A percentile compares a stretch with the other conserved stretches of the same genome.
Evolutionary conservation across 2,329 filamentous ascomycete species (phyloP).

Genomic region (Pestalotiopsis sp.): DNA sequence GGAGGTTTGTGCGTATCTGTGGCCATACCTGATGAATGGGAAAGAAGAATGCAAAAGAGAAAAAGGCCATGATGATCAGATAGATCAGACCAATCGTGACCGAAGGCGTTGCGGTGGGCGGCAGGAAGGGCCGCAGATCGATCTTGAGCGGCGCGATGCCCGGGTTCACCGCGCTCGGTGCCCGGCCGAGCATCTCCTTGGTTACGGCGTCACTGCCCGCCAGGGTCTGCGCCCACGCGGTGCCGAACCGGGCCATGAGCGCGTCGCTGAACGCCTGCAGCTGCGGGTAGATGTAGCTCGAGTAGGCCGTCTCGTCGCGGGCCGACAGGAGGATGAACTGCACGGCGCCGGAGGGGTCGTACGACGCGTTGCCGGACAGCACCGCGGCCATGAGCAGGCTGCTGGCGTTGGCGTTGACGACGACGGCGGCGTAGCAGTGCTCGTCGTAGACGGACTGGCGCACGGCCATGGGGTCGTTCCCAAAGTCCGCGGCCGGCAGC

Average conservation of each 20-base stretch:
- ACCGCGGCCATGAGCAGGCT: slow-evolving; percentile 58
- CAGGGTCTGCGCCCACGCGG: slow-evolving; percentile 42
- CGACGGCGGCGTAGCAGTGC: slow-evolving; percentile 62
- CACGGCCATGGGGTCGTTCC: slow-evolving; percentile 58
- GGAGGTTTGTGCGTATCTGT: not conserved
- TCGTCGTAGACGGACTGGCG: slow-evolving; percentile 62
- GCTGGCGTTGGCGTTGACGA: slow-evolving; percentile 66
- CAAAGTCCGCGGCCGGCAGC: slow-evolving; percentile 51
- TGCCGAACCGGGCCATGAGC: slow-evolving; percentile 51
- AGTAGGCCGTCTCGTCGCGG: slow-evolving; percentile 57
- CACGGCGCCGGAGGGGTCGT: slow-evolving; percentile 61
- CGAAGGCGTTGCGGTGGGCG: slow-evolving; percentile 56
- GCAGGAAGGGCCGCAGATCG: slow-evolving; percentile 63
- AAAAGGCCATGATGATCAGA: slow-evolving; percentile 69
- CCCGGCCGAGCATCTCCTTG: slow-evolving; percentile 30
- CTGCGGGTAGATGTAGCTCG: slow-evolving; percentile 55
- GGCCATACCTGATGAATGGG: slow-evolving; percentile 56
- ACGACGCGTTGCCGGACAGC: slow-evolving; percentile 55
- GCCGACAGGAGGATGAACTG: slow-evolving; percentile 59
- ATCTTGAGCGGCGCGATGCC: slow-evolving; percentile 33
- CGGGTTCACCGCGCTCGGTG: slow-evolving; percentile 33
- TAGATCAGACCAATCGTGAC: slow-evolving; percentile 68
- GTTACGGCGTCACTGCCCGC: slow-evolving; percentile 41
- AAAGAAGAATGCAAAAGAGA: slow-evolving; percentile 67
- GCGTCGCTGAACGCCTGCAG: slow-evolving; percentile 49